Base-by-base conservation (phyloP, 139 green algal genomes). In the Limnomonas spitsbergensis region DNA sequence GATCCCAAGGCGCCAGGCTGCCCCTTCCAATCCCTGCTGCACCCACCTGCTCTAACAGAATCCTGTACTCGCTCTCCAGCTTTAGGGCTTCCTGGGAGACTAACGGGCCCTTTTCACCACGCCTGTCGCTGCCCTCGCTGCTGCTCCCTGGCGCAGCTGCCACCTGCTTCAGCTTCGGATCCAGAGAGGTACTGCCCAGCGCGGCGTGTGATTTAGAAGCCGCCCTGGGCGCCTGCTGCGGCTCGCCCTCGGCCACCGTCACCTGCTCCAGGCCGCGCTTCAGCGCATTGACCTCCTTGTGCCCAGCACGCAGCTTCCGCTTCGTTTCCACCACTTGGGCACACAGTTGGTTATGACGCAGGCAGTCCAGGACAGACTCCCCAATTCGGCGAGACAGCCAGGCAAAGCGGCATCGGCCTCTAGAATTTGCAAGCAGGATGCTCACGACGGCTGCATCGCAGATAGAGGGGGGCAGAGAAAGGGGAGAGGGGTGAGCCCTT, bases 341-440 rank as follows among this genome's bases (percentile, higher is more conserved):
- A 20, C 61, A 72, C 27, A 72, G 61, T 20, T 72, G 27, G 29
- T 72, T 72, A 20, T 72, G 61, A 37, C 61, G 61, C 61, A 72
- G 29, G 9, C 29, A 36, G 61, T 61, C 47, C 14, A 61, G 47
- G 20, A 61, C 20, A 20, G 14, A 61, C 47, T 61, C 47, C 20
- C 47, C 47, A 61, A 61, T 14, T 61, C 20, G 14, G 14, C 47
- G 47, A 61, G 47, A 61, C 47, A 61, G 20, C 20, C 14, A 61
- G 47, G 47, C 14, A 29, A 61, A 14, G 20, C 20, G 47, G 14
- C 14, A 29, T 61, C 47, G 14, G 47, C 47, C 47, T 61, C 20
- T 61, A 61, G 47, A 61, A 20, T 14, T 29, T 29, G 47, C 14
- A 14, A 61, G 20, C 47, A 61, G 20, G 14, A 29, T 20, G 14